These are phyloP conservation scores for Rhodomyrtus psidioides DNA, from an alignment of 441 rosid species.

Conservation along the genomic window DNA sequence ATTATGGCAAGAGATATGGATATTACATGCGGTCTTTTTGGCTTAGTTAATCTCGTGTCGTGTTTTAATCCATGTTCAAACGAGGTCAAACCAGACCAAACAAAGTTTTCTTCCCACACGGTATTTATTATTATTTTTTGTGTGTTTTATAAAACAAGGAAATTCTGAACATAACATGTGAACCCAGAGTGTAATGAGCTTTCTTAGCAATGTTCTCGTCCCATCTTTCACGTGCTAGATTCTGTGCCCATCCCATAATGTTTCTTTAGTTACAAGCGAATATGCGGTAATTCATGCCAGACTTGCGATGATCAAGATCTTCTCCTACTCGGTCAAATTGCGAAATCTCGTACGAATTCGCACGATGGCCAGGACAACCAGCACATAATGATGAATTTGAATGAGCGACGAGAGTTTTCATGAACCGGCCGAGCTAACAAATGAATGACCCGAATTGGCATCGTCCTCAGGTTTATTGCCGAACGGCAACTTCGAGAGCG, in stretches of 20 bases:
- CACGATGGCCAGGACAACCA: not conserved
- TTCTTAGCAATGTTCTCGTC: not conserved
- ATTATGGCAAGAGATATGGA: not conserved
- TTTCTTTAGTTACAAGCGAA: not conserved
- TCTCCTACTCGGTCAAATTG: not conserved
- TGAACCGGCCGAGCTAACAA: not conserved
- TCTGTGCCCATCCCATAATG: not conserved
- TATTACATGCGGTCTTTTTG: not conserved
- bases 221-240: not conserved
- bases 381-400: conserved; percentile 1
- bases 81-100: not conserved
- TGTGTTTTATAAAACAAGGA: not conserved
- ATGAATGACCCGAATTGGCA: not conserved
- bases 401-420: not conserved
- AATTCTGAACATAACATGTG: not conserved
- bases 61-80: not conserved
- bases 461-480: conserved; percentile 52
- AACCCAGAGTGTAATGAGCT: not conserved
- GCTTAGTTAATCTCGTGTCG: not conserved
- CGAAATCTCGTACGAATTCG: not conserved
- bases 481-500: conserved; percentile 63
- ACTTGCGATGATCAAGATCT: not conserved
- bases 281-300: not conserved
- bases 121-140: no score
- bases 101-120: not conserved